phyloP scores from a whole-genome alignment of 768 basidiomycete genomes.

The Boletus barrowsii region DNA sequence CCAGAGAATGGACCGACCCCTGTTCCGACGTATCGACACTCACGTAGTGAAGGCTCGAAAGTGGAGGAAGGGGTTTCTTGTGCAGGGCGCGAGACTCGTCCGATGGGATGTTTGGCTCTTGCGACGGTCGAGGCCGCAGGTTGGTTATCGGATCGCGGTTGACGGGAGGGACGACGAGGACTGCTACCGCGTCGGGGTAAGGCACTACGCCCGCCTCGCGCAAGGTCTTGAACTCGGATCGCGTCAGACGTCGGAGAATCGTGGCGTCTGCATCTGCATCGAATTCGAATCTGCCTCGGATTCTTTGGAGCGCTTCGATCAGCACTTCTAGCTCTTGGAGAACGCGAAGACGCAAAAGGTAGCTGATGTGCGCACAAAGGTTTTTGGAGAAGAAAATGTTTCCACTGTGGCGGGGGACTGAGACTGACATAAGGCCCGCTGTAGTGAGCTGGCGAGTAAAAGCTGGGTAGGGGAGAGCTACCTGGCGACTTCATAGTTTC shows the following conservation, averaged over 20 bases:
- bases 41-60: slow-evolving; percentile 23
- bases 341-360: slow-evolving; percentile 68
- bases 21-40: neutral
- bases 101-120: slow-evolving; percentile 32
- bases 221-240: slow-evolving; percentile 53
- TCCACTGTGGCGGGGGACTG: slow-evolving; percentile 26
- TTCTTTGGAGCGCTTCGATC: slow-evolving; percentile 25
- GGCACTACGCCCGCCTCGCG: slow-evolving; percentile 47
- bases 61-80: slow-evolving; percentile 24
- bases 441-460: slow-evolving; percentile 6
- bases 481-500: slow-evolving; percentile 36
- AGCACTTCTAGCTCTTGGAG: slow-evolving; percentile 73
- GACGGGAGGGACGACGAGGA: slow-evolving; percentile 66
- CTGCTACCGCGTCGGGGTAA: slow-evolving; percentile 55
- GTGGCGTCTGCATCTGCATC: slow-evolving; percentile 27
- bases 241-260: slow-evolving; percentile 62
- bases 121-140: slow-evolving; percentile 40
- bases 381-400: slow-evolving; percentile 39
- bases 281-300: neutral
- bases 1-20: neutral
- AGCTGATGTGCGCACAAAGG: slow-evolving; percentile 54
- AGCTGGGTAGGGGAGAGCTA: slow-evolving; percentile 14
- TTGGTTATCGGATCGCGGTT: slow-evolving; percentile 51
- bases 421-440: slow-evolving; percentile 4
- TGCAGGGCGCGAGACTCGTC: slow-evolving; percentile 2